Evolutionary conservation across 2,329 filamentous ascomycete genomes (phyloP).

Genomic region (Aspergillus niger): DNA sequence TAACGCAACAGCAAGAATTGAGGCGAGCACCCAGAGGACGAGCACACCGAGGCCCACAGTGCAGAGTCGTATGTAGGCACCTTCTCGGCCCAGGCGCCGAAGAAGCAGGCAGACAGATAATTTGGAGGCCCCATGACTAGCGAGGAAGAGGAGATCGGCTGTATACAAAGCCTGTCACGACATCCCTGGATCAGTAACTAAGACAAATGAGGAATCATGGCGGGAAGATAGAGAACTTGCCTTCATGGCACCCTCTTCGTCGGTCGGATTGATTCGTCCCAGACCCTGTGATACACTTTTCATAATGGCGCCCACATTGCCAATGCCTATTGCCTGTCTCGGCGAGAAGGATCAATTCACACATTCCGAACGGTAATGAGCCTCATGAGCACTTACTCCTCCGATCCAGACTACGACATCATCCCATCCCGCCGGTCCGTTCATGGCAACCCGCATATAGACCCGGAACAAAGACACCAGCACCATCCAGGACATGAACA

Average conservation of each 20-base stretch:
- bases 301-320: slow-evolving; percentile 26
- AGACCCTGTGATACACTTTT: slow-evolving; percentile 27
- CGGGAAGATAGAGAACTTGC: slow-evolving; percentile 6
- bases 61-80: slow-evolving; percentile 20
- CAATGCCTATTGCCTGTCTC: slow-evolving; percentile 22
- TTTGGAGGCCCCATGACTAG: slow-evolving; percentile 31
- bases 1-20: slow-evolving; percentile 20
- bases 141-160: slow-evolving; percentile 29
- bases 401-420: slow-evolving; percentile 23
- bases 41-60: slow-evolving; percentile 16
- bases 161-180: slow-evolving; percentile 15
- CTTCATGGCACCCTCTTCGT: slow-evolving; percentile 14
- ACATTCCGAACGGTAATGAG: too few species aligned
- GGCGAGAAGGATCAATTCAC: neutral
- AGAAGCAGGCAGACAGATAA: slow-evolving; percentile 31
- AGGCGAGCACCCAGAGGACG: slow-evolving; percentile 23
- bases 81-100: slow-evolving; percentile 26
- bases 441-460: slow-evolving; percentile 28
- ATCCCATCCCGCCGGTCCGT: slow-evolving; percentile 26
- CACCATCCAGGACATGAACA: slow-evolving; percentile 29
- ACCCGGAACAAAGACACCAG: slow-evolving; percentile 21
- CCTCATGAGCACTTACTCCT: slow-evolving; percentile 14
- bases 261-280: slow-evolving; percentile 19
- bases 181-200: too few species aligned
- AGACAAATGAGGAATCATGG: neutral